Evolutionary conservation across 179 eudicot species (phyloP).

Genomic region (Beta macrorhiza): DNA sequence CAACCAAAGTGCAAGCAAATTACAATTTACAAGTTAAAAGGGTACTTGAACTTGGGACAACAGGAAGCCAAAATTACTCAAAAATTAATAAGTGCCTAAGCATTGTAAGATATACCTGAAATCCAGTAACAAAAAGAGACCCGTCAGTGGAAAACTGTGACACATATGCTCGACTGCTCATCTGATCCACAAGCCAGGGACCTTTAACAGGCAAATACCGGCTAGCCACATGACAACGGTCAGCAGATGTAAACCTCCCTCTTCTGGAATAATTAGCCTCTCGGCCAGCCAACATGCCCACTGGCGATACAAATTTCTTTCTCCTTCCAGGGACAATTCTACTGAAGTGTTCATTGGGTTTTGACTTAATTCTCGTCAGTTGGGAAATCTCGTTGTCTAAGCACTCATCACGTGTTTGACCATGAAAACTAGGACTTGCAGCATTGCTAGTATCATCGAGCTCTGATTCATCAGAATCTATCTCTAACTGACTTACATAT

Average conservation of each 20-base stretch:
- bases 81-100: not conserved
- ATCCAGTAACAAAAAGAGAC: slow-evolving; percentile 71
- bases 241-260: slow-evolving; percentile 69
- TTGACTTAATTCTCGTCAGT: slow-evolving; percentile 55
- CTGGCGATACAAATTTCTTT: slow-evolving; percentile 44
- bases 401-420: slow-evolving; percentile 13
- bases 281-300: slow-evolving; percentile 61
- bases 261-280: slow-evolving; percentile 69
- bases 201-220: slow-evolving; percentile 68
- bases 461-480: slow-evolving; percentile 20
- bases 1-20: slow-evolving; percentile 6
- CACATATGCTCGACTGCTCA: slow-evolving; percentile 72
- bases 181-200: slow-evolving; percentile 53
- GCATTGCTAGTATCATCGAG: slow-evolving; percentile 13
- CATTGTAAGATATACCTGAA: slow-evolving; percentile 51
- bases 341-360: slow-evolving; percentile 45
- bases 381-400: slow-evolving; percentile 64
- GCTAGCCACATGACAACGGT: slow-evolving; percentile 61
- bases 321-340: slow-evolving; percentile 35
- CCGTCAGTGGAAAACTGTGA: slow-evolving; percentile 85
- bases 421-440: slow-evolving; percentile 9
- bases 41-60: not conserved
- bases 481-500: slow-evolving; percentile 27
- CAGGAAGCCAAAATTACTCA: not conserved
- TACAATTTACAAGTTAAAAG: not conserved